Conservation (phyloP, 352 stramenopile genomes). For the Phytophthora palmivora region DNA sequence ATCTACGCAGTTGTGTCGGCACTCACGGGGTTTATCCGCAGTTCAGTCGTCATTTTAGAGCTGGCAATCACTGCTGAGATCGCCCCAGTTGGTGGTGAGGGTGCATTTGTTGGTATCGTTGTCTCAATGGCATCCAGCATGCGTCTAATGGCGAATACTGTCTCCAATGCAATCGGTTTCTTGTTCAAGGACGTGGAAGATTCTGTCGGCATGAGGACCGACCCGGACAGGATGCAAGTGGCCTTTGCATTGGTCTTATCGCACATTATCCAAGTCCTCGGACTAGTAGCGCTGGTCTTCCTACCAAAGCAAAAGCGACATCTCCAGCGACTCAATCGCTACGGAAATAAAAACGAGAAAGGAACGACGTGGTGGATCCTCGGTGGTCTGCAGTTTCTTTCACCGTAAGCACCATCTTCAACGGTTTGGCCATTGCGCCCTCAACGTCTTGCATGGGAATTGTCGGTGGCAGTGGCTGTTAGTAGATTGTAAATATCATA, state of each 20-base stretch:
- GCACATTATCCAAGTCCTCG: conserved; percentile 54
- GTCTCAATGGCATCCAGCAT: conserved; percentile 55
- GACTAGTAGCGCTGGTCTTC: conserved; percentile 49
- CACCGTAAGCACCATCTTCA: conserved; percentile 49
- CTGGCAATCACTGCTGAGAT: conserved; percentile 53
- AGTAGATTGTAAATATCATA: conserved; percentile 25
- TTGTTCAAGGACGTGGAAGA: conserved; percentile 43
- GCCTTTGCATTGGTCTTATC: conserved; percentile 52
- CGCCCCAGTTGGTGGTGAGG: conserved; percentile 48
- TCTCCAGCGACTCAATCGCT: conserved; percentile 48
- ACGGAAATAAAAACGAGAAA: conserved; percentile 26
- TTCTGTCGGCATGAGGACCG: conserved; percentile 12
- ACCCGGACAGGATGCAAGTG: conserved; percentile 40
- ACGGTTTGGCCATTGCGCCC: conserved; percentile 39
- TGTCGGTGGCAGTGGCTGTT: conserved; percentile 46
- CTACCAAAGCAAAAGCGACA: conserved; percentile 59
- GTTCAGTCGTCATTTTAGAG: conserved; percentile 43
- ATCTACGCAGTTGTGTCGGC: conserved; percentile 48
- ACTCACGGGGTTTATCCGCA: conserved; percentile 46
- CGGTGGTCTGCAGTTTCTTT: conserved; percentile 36
- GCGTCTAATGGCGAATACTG: conserved; percentile 43
- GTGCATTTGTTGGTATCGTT: conserved; percentile 49
- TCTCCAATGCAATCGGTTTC: conserved; percentile 55
- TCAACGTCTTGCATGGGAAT: conserved; percentile 45
- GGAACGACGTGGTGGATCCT: conserved; percentile 45